phyloP scores from a whole-genome alignment of 83 land plant species.

The Larix sibirica region DNA sequence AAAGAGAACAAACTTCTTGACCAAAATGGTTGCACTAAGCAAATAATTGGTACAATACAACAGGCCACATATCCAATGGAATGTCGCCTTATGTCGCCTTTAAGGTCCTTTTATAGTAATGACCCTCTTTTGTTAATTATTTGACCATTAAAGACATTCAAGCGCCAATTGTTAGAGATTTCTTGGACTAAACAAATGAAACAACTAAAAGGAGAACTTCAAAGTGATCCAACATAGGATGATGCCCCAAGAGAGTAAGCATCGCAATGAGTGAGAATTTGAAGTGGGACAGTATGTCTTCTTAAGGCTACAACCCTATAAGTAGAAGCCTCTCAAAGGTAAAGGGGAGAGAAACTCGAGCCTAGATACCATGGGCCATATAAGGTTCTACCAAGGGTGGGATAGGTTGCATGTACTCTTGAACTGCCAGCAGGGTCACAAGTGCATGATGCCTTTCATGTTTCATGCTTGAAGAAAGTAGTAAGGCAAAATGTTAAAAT shows the following conservation, averaged over 20 bases:
- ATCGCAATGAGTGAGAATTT: neutral
- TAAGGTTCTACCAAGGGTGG: neutral
- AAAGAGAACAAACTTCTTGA: neutral
- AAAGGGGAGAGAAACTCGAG: neutral
- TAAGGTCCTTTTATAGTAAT: neutral
- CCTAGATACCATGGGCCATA: neutral
- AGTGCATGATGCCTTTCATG: neutral
- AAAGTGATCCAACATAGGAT: neutral
- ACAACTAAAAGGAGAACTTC: neutral
- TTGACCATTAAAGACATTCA: neutral
- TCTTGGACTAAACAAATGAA: neutral
- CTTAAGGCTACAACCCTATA: neutral
- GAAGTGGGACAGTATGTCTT: neutral
- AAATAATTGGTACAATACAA: neutral
- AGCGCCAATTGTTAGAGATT: neutral
- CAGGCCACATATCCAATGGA: neutral
- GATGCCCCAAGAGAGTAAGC: neutral
- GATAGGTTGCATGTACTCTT: neutral
- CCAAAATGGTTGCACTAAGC: neutral
- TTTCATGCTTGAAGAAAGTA: neutral
- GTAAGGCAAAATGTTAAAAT: neutral
- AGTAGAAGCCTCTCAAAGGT: neutral
- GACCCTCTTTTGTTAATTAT: neutral
- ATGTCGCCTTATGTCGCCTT: slow-evolving; percentile 3
- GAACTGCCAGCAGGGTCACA: neutral